Conservation (phyloP, 1,139 yeast species). For the Yamadazyma trypodendri region DNA sequence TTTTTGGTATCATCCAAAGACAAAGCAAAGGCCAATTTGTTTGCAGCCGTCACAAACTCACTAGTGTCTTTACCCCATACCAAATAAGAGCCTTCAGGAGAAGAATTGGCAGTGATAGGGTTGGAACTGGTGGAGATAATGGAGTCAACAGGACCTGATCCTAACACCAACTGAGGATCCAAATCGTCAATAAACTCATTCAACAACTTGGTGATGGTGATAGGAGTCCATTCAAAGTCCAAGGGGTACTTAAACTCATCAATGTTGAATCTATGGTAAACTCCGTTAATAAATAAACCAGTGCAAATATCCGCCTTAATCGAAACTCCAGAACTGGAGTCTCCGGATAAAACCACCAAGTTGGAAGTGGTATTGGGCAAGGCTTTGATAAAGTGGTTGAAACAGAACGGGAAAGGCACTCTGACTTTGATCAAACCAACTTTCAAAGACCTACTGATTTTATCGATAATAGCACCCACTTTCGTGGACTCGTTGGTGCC, state of each 20-base stretch:
- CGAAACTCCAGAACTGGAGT: constrained; percentile 29
- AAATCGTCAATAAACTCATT: constrained; percentile 40
- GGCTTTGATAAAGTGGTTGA: constrained; percentile 53
- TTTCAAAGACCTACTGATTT: constrained; percentile 28
- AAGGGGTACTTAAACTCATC: constrained; percentile 54
- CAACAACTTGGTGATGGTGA: constrained; percentile 51
- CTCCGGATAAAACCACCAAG: constrained; percentile 56
- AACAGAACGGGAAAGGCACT: constrained; percentile 76
- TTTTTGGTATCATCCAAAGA: constrained; percentile 60
- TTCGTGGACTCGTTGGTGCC: constrained; percentile 69
- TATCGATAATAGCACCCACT: constrained; percentile 45
- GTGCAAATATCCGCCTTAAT: constrained; percentile 74
- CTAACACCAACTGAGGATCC: constrained; percentile 24
- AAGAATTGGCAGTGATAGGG: constrained; percentile 38
- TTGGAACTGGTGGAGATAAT: constrained; percentile 6
- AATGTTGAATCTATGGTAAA: constrained; percentile 38
- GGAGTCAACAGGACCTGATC: constrained; percentile 9
- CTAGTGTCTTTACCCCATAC: constrained; percentile 73
- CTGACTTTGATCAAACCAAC: constrained; percentile 73
- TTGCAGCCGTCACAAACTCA: constrained; percentile 53
- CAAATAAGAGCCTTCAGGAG: constrained; percentile 51
- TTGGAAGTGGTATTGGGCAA: constrained; percentile 61
- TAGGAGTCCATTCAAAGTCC: constrained; percentile 57
- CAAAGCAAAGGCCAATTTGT: constrained; percentile 68
- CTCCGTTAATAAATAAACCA: constrained; percentile 58